Percentiles rank a stretch among this genome's conserved stretches.
Conservation (phyloP, 805 yeast genomes). For the Sugiyamaella qingdaonensis region DNA sequence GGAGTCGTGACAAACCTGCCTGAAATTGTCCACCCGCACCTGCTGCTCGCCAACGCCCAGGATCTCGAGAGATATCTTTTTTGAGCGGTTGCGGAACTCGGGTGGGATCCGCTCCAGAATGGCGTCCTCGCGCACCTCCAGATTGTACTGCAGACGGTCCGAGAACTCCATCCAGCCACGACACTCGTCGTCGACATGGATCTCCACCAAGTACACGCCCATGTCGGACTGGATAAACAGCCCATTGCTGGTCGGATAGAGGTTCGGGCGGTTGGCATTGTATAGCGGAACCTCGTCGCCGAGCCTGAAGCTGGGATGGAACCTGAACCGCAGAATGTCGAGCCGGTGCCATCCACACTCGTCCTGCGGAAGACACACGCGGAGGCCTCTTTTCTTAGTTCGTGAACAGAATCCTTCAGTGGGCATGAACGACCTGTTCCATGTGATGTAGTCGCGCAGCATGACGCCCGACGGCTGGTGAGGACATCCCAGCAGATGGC, state of each 20-base stretch:
- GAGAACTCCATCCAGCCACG: constrained; percentile 57
- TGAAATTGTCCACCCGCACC: constrained; percentile 47
- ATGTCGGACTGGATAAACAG: constrained; percentile 48
- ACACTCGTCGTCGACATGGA: constrained; percentile 54
- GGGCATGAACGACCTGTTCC: constrained; percentile 78
- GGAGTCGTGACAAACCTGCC: neutral
- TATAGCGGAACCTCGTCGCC: constrained; percentile 51
- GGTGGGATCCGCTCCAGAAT: constrained; percentile 39
- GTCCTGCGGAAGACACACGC: constrained; percentile 42
- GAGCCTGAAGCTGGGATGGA: constrained; percentile 73
- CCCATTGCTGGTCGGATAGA: constrained; percentile 45
- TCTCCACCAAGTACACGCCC: constrained; percentile 74
- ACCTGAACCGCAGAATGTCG: constrained; percentile 70
- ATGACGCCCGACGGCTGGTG: constrained; percentile 88
- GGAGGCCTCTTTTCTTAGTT: constrained; percentile 35
- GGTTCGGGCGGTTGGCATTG: constrained; percentile 40
- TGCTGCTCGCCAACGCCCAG: constrained; percentile 61
- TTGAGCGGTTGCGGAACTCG: constrained; percentile 27
- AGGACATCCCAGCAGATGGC: constrained; percentile 87
- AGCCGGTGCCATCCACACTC: constrained; percentile 86
- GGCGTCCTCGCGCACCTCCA: constrained; percentile 47
- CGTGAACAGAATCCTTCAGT: constrained; percentile 51
- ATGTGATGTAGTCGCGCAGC: constrained; percentile 77
- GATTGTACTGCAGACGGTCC: constrained; percentile 56
- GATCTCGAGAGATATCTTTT: constrained; percentile 48